Evolutionary conservation across 2,329 filamentous ascomycete species (phyloP).

Genomic region (Colletotrichum euphorbiae): DNA sequence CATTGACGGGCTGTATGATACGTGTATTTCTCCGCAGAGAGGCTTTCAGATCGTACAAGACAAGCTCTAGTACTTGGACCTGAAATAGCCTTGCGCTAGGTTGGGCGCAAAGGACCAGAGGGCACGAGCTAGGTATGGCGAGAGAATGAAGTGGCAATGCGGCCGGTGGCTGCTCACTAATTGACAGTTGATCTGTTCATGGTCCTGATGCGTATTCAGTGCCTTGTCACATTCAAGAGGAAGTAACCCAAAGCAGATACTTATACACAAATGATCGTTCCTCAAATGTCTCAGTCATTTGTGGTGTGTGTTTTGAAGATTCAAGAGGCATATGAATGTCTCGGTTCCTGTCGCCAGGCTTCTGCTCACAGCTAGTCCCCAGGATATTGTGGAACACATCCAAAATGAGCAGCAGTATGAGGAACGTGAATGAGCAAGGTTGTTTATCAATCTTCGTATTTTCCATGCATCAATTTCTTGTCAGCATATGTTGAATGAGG

Average conservation of each 20-base stretch:
- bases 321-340: not conserved
- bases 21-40: slow-evolving; percentile 15
- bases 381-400: not conserved
- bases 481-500: too few species aligned
- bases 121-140: not conserved
- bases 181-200: not conserved
- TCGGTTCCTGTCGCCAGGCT: not conserved
- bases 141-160: not conserved
- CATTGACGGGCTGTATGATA: slow-evolving; percentile 30
- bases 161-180: slow-evolving; percentile 6
- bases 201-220: not conserved
- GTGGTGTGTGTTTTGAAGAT: not conserved
- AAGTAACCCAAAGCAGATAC: not conserved
- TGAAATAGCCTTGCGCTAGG: not conserved
- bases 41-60: not conserved
- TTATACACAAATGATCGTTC: not conserved
- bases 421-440: not conserved
- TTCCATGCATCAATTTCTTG: not conserved
- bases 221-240: not conserved
- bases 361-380: not conserved
- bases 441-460: not conserved
- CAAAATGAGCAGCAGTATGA: not conserved
- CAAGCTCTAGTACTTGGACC: not conserved
- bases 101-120: not conserved
- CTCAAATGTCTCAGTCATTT: slow-evolving; percentile 5